phyloP scores from a whole-genome alignment of 2,329 filamentous ascomycete species.

The Passalora sequoiae region DNA sequence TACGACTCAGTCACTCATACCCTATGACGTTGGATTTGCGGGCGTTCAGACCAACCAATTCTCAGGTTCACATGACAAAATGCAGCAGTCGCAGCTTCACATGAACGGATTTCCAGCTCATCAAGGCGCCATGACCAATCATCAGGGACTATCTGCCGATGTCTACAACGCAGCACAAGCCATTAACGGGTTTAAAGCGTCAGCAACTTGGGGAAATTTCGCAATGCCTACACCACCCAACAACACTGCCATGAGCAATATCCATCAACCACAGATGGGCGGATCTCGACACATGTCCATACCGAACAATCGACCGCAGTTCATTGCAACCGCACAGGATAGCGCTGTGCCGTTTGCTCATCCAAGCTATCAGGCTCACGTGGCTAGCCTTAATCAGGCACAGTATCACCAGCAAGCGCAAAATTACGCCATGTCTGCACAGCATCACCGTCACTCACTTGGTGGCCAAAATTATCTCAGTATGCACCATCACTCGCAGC shows the following conservation, averaged over 20 bases:
- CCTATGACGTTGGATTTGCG: slow-evolving; percentile 5
- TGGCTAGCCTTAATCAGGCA: too few relatives aligned
- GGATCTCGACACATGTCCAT: neutral
- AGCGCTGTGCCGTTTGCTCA: neutral
- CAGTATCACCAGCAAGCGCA: too few relatives aligned
- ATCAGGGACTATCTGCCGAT: slow-evolving; percentile 3
- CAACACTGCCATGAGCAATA: neutral
- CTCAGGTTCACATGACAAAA: neutral
- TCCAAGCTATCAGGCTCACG: neutral
- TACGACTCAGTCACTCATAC: slow-evolving; percentile 4
- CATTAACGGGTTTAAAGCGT: neutral
- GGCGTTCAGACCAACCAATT: neutral
- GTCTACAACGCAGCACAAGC: slow-evolving; percentile 2
- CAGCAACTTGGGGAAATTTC: neutral
- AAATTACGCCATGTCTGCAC: too few relatives aligned
- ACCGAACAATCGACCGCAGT: neutral
- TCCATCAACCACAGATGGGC: neutral
- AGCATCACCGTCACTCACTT: neutral
- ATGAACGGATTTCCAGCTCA: slow-evolving; percentile 2
- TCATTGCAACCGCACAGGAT: neutral
- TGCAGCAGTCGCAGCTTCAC: neutral
- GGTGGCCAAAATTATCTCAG: neutral
- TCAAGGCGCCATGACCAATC: slow-evolving; percentile 3
- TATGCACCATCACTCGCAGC: neutral
- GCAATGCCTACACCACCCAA: neutral